phyloP scores from a whole-genome alignment of 1,284 basidiomycete genomes.

The Cryptococcus neoformans region DNA sequence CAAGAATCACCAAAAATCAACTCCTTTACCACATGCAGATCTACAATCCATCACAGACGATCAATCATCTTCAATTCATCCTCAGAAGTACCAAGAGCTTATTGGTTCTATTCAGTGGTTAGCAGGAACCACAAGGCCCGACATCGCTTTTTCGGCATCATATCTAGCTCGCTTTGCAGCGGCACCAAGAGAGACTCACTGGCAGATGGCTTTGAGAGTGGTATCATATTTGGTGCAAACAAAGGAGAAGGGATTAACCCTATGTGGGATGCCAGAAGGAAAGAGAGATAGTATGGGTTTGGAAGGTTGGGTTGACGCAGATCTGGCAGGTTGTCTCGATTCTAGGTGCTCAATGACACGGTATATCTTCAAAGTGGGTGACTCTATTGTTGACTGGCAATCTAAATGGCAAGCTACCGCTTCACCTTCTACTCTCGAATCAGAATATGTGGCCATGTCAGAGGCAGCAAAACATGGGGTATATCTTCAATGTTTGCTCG shows the following conservation, averaged over 20 bases:
- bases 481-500: not conserved
- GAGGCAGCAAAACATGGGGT: not conserved
- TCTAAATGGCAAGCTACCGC: not conserved
- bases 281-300: not conserved
- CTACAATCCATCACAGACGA: not conserved
- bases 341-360: not conserved
- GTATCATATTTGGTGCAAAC: not conserved
- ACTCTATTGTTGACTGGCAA: not conserved
- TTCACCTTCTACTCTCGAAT: not conserved
- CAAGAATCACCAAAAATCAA: not conserved
- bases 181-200: not conserved
- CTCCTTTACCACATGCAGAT: not conserved
- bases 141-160: not conserved
- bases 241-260: not conserved
- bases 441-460: not conserved
- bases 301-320: not conserved
- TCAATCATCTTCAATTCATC: not conserved
- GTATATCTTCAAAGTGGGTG: not conserved
- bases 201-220: not conserved
- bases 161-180: not conserved
- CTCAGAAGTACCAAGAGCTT: not conserved
- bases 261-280: not conserved
- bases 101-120: not conserved
- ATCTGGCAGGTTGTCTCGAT: not conserved
- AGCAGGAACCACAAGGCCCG: not conserved